Evolutionary conservation across 805 yeast species (phyloP).

Genomic region (Nakazawaea wyomingensis): DNA sequence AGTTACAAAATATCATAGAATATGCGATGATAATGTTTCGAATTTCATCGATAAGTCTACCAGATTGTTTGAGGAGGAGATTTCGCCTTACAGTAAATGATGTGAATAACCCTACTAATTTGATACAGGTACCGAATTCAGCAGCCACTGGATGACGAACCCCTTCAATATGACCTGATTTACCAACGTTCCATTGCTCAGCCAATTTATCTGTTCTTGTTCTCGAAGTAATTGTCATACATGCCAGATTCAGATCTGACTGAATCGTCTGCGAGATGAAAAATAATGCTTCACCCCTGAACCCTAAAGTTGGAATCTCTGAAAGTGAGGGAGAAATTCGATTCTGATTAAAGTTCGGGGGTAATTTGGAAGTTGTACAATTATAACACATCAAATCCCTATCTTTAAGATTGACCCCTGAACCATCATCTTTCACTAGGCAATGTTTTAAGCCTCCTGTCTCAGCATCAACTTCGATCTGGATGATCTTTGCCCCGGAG

Average conservation of each 20-base stretch:
- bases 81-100: conserved; percentile 29
- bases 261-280: conserved; percentile 27
- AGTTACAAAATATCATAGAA: conserved; percentile 23
- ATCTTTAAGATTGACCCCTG: conserved; percentile 28
- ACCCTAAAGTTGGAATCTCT: conserved; percentile 33
- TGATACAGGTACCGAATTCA: conserved; percentile 32
- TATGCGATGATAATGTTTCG: conserved; percentile 25
- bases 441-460: conserved; percentile 30
- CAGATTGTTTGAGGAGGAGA: conserved; percentile 22
- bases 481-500: conserved; percentile 27
- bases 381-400: conserved; percentile 31
- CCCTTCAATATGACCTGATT: conserved; percentile 21
- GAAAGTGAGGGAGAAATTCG: conserved; percentile 7
- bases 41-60: conserved; percentile 21
- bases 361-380: conserved; percentile 41
- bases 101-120: conserved; percentile 26
- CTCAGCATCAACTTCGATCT: conserved; percentile 31
- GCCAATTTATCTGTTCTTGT: conserved; percentile 26
- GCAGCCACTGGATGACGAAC: conserved; percentile 21
- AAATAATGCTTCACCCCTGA: conserved; percentile 46
- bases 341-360: no score
- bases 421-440: conserved; percentile 35
- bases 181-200: conserved; percentile 31
- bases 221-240: conserved; percentile 27
- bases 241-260: conserved; percentile 17